Evolutionary conservation across 257 asterid genomes (phyloP).

Genomic region (Nicotiana sylvestris): DNA sequence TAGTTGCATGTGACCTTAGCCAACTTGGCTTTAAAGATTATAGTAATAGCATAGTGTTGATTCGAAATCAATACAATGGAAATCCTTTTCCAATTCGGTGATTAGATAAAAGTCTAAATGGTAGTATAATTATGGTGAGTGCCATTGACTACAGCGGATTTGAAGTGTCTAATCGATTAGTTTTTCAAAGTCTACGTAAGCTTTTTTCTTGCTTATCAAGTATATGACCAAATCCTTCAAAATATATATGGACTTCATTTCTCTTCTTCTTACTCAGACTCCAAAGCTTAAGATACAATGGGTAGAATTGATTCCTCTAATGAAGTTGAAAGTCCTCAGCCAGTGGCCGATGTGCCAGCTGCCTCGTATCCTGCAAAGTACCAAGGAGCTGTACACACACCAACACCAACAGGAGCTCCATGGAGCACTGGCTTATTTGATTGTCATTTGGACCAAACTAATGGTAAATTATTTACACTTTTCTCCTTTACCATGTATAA

Average conservation of each 20-base stretch:
- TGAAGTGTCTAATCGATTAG: neutral
- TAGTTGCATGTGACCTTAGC: neutral
- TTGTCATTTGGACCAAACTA: constrained; percentile 28
- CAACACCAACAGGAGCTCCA: constrained; percentile 14
- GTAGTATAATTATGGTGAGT: neutral
- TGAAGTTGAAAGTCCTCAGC: neutral
- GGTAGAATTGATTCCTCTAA: constrained; percentile 15
- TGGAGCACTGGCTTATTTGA: constrained; percentile 35
- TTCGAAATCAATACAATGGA: neutral
- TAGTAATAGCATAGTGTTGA: neutral
- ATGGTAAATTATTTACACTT: constrained; percentile 1
- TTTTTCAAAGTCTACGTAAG: neutral
- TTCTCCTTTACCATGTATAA: neutral
- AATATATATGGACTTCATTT: neutral
- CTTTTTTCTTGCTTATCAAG: neutral
- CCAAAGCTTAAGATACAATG: constrained; percentile 9
- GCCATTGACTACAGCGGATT: neutral
- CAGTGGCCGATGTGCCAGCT: neutral
- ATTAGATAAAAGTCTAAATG: neutral
- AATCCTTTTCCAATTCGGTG: neutral
- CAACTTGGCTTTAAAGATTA: neutral
- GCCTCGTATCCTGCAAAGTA: constrained; percentile 6
- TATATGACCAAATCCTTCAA: neutral
- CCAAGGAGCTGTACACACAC: neutral
- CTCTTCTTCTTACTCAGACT: neutral